Percentiles rank a stretch among this genome's conserved stretches.
phyloP scores from a whole-genome alignment of 805 yeast species.

The Peterozyma xylosa region DNA sequence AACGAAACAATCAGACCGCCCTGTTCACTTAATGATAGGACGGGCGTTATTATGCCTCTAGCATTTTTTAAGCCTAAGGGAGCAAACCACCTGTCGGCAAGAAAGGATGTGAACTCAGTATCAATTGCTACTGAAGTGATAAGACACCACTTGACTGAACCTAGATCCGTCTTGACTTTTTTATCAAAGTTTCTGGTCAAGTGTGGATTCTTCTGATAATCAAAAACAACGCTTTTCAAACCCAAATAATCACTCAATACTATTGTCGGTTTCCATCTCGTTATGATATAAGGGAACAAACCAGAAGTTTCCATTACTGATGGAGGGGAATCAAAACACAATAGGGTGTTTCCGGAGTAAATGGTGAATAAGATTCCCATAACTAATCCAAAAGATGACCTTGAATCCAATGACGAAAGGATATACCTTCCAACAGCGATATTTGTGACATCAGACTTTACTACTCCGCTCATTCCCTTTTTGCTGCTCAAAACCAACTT shows the following conservation, averaged over 20 bases:
- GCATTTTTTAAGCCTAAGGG: conserved; percentile 84
- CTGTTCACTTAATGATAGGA: conserved; percentile 82
- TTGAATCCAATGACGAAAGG: conserved; percentile 56
- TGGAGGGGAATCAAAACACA: conserved; percentile 62
- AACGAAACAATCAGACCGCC: conserved; percentile 94
- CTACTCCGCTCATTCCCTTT: conserved; percentile 35
- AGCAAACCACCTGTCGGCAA: conserved; percentile 82
- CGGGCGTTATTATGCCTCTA: conserved; percentile 75
- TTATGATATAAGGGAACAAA: conserved; percentile 72
- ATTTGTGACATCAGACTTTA: conserved; percentile 32
- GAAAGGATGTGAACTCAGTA: conserved; percentile 84
- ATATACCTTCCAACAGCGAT: conserved; percentile 41
- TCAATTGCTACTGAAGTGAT: conserved; percentile 86
- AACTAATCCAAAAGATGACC: conserved; percentile 81
- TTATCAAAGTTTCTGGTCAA: conserved; percentile 75
- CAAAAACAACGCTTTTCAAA: conserved; percentile 82
- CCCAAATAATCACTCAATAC: conserved; percentile 82
- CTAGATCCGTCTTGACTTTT: conserved; percentile 66
- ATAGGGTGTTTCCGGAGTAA: conserved; percentile 73
- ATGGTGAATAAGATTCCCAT: conserved; percentile 75
- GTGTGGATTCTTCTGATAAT: conserved; percentile 86
- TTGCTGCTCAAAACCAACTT: conserved; percentile 60
- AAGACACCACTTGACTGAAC: conserved; percentile 80
- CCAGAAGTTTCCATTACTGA: conserved; percentile 74
- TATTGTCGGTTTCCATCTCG: conserved; percentile 63